These are phyloP conservation scores for Talaromyces islandicus DNA, from an alignment of 2,329 filamentous ascomycete genomes.

Conservation along the genomic window DNA sequence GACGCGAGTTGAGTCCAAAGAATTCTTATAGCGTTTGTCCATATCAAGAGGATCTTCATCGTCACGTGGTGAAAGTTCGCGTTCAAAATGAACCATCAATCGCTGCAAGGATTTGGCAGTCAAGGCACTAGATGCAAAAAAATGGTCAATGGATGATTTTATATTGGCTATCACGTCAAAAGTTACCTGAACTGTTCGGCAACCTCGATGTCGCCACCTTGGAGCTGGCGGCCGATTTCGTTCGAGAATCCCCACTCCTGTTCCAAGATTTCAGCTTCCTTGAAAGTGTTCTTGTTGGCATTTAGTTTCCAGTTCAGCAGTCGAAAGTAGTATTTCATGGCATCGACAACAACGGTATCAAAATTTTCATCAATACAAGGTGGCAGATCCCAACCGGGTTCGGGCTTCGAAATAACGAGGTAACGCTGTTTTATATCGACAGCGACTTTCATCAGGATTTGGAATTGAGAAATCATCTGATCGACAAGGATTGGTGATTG, in stretches of 20 bases:
- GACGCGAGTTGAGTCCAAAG: slow-evolving; percentile 90
- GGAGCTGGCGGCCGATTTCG: slow-evolving; percentile 82
- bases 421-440: slow-evolving; percentile 91
- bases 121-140: slow-evolving; percentile 53
- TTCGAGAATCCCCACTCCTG: slow-evolving; percentile 99
- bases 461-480: slow-evolving; percentile 96
- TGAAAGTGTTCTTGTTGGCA: slow-evolving; percentile 98
- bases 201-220: slow-evolving; percentile 90
- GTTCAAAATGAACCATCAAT: slow-evolving; percentile 84
- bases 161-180: not conserved
- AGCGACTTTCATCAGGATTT: slow-evolving; percentile 83
- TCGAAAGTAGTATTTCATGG: slow-evolving; percentile 96
- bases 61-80: slow-evolving; percentile 75
- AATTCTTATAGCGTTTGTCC: slow-evolving; percentile 95
- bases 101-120: slow-evolving; percentile 89
- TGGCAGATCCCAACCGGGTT: slow-evolving; percentile 90
- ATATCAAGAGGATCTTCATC: slow-evolving; percentile 82
- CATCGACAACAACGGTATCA: slow-evolving; percentile 83
- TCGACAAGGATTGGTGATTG: slow-evolving; percentile 92
- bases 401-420: slow-evolving; percentile 71
- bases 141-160: slow-evolving; percentile 19
- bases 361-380: slow-evolving; percentile 97
- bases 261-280: slow-evolving; percentile 93
- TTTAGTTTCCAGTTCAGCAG: slow-evolving; percentile 97
- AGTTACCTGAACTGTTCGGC: slow-evolving; percentile 83